Evolutionary conservation across 805 yeast genomes (phyloP), one percentile per base, ranked within the genome.

Genomic region (Myxozyma lipomycoides): DNA sequence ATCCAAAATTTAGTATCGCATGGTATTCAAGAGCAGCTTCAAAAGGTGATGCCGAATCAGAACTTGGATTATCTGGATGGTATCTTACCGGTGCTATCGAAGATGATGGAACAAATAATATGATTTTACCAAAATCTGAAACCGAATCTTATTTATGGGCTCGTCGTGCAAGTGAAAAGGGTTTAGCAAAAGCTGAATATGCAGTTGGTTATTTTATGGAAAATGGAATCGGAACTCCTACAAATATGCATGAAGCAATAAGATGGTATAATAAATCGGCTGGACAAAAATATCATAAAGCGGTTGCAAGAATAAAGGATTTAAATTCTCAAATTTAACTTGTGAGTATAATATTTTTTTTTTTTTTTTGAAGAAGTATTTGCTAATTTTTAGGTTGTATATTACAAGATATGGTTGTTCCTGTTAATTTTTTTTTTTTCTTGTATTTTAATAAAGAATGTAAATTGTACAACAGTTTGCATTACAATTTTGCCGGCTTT

Each of bases 81-180:
- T 84, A 83, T 62, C 72, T 85, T 48, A 83, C 91, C 0, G 93
- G 93, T 0, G 79, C 83, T 0, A 12, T 7, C 12, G 32, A 9
- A 12, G 32, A 28, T 12, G 32, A 28, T 12, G n/a, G n/a, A n/a
- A n/a, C n/a, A n/a, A n/a, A n/a, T n/a, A n/a, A n/a, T n/a, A n/a
- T n/a, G n/a, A 71, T 82, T 4, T 66, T 85, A 43, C 70, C 73
- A 43, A 78, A 79, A 42, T 78, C 78, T 61, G 84, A 81, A 55
- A 75, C 76, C 23, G 89, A 85, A 62, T 88, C 90, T 1, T 83
- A 81, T 57, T 64, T 81, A 23, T 86, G 93, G 91, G 86, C 89
- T 3, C 68, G 77, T n/a, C 78, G 77, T 58, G 83, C 89, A 3
- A 70, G 86, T 1, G 83, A 81, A 52, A 78, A 78, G 55, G 87